A percentile compares a stretch with the other conserved stretches of the same genome.
phyloP scores from a whole-genome alignment of 148 eudicot species.

The Rhododendron griersonianum region DNA sequence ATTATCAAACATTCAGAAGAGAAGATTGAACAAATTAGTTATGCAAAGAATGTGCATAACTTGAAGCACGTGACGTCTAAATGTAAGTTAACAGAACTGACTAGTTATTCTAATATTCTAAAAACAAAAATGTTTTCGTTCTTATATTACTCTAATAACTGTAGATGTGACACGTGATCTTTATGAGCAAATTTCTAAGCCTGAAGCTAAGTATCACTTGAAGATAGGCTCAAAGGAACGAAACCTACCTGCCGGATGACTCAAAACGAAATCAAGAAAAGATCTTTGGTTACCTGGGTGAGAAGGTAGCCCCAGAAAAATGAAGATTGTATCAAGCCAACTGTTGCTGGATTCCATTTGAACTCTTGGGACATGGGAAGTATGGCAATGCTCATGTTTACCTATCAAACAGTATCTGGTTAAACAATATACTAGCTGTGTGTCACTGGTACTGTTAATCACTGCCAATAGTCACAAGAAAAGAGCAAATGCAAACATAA shows the following conservation, averaged over 20 bases:
- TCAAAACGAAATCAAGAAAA: not conserved
- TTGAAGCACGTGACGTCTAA: not conserved
- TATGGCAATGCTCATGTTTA: slow-evolving; percentile 98
- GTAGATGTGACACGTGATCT: slow-evolving; percentile 33
- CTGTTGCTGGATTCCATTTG: slow-evolving; percentile 79
- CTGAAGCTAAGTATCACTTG: not conserved
- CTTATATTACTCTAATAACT: slow-evolving; percentile 15
- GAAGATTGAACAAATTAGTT: not conserved
- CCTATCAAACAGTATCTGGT: slow-evolving; percentile 47
- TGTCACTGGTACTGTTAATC: not conserved
- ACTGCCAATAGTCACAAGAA: not conserved
- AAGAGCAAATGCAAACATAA: not conserved
- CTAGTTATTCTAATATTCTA: not conserved
- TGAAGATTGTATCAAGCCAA: slow-evolving; percentile 91
- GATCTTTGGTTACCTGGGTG: slow-evolving; percentile 58
- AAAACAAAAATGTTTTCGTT: not conserved
- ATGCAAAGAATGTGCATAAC: not conserved
- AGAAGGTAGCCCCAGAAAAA: slow-evolving; percentile 99
- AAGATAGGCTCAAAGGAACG: not conserved
- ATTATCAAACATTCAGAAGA: slow-evolving; percentile 9
- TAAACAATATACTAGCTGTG: not conserved
- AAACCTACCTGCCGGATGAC: not conserved
- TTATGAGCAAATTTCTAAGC: not conserved
- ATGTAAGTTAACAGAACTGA: not conserved
- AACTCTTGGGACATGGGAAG: slow-evolving; percentile 90